phyloP scores from a whole-genome alignment of 2,329 filamentous ascomycete genomes.

The Plenodomus tracheiphilus region DNA sequence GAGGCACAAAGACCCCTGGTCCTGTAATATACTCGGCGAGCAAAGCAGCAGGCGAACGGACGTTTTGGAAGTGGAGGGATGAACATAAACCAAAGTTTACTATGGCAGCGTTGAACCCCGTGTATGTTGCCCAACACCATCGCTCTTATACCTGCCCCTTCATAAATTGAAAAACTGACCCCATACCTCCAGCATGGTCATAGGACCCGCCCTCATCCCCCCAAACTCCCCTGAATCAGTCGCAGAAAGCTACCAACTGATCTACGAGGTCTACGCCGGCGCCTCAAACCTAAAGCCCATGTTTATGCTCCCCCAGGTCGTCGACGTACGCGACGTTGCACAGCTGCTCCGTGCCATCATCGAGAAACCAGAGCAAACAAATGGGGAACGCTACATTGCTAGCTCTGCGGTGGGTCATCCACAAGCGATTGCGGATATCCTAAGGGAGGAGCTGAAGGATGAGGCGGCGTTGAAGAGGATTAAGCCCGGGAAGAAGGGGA shows the following conservation, averaged over 20 bases:
- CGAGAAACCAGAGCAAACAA: conserved; percentile 40
- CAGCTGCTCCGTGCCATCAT: conserved; percentile 45
- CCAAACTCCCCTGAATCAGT: conserved; percentile 37
- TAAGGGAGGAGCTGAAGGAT: conserved; percentile 44
- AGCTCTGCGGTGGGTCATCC: conserved; percentile 34
- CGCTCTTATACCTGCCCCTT: neutral
- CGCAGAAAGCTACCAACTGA: conserved; percentile 35
- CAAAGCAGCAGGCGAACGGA: conserved; percentile 32
- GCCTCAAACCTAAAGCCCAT: conserved; percentile 23
- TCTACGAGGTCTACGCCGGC: conserved; percentile 45
- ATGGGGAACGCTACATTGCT: conserved; percentile 50
- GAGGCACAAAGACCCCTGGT: conserved; percentile 29
- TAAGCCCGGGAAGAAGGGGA: conserved; percentile 42
- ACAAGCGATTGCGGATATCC: conserved; percentile 50
- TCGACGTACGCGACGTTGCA: conserved; percentile 54
- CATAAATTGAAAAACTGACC: neutral
- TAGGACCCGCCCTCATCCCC: conserved; percentile 45
- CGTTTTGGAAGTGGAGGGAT: conserved; percentile 40
- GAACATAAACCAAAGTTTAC: conserved; percentile 45
- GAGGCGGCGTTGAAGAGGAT: conserved; percentile 37
- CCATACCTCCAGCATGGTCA: conserved; percentile 47
- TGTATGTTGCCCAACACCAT: conserved; percentile 9
- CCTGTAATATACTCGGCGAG: conserved; percentile 31
- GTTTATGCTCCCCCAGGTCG: conserved; percentile 31
- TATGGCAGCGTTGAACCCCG: conserved; percentile 47